Percentiles rank a stretch among this genome's conserved stretches.
phyloP scores from a whole-genome alignment of 495 filamentous ascomycete genomes.

The Penicillium maclennaniae region DNA sequence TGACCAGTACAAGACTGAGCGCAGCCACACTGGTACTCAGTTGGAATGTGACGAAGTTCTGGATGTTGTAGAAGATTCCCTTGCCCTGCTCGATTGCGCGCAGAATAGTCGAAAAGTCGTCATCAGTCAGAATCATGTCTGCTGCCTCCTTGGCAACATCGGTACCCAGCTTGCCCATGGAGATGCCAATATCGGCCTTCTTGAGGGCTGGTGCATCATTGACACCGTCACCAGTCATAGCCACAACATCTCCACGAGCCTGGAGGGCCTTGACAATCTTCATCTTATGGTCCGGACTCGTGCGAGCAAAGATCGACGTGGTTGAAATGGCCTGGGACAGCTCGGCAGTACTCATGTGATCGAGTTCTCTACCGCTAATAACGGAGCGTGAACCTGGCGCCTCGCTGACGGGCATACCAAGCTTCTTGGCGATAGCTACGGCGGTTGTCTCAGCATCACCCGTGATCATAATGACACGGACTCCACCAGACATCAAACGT shows the following conservation, averaged over 20 bases:
- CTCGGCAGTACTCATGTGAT: constrained; percentile 80
- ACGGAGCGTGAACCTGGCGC: constrained; percentile 57
- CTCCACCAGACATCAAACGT: constrained; percentile 86
- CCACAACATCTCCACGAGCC: constrained; percentile 90
- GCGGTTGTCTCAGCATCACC: constrained; percentile 94
- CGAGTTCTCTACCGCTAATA: constrained; percentile 82
- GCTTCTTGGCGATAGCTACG: constrained; percentile 83
- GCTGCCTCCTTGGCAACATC: constrained; percentile 98
- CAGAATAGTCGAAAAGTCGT: constrained; percentile 96
- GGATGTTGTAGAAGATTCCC: constrained; percentile 98
- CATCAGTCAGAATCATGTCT: constrained; percentile 99
- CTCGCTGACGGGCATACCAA: constrained; percentile 76
- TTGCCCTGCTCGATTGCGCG: constrained; percentile 98
- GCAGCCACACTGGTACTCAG: constrained; percentile 95
- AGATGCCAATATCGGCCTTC: constrained; percentile 95
- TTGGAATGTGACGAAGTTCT: constrained; percentile 98
- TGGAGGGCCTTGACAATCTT: constrained; percentile 93
- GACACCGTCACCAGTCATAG: constrained; percentile 98
- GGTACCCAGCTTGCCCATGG: constrained; percentile 92
- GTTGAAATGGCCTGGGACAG: constrained; percentile 77
- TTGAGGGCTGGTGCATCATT: constrained; percentile 97
- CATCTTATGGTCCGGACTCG: constrained; percentile 95
- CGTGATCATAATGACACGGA: constrained; percentile 98
- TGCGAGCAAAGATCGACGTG: constrained; percentile 91
- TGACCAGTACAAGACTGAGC: constrained; percentile 82